Conservation (phyloP, 768 basidiomycete species). For the Tephrocybe sp. region DNA sequence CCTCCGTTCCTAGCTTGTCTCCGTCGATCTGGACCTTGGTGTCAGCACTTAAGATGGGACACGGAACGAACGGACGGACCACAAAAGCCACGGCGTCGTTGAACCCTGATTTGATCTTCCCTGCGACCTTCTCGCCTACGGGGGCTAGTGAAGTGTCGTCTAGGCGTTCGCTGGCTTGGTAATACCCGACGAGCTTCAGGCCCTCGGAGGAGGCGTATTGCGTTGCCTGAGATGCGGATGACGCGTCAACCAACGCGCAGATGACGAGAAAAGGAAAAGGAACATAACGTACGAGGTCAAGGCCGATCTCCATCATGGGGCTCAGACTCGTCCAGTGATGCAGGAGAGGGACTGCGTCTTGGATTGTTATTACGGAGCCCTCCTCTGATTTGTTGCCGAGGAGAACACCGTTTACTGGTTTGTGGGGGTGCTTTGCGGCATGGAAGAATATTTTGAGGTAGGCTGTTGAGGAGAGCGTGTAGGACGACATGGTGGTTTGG, state of each 20-base stretch:
- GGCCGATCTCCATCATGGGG: constrained; percentile 85
- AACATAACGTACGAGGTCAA: constrained; percentile 49
- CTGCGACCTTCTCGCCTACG: constrained; percentile 63
- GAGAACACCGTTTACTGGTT: constrained; percentile 76
- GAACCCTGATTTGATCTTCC: constrained; percentile 54
- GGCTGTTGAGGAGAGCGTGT: constrained; percentile 58
- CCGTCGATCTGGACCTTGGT: constrained; percentile 56
- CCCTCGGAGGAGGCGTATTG: constrained; percentile 56
- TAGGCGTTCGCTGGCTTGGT: constrained; percentile 68
- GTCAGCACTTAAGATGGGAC: background rate
- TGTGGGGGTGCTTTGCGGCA: constrained; percentile 77
- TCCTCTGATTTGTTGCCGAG: constrained; percentile 48
- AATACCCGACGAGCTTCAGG: constrained; percentile 67
- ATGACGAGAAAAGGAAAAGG: background rate
- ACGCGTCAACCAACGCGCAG: constrained; percentile 1
- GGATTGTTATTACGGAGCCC: constrained; percentile 48
- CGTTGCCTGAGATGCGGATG: constrained; percentile 43
- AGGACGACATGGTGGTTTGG: constrained; percentile 33
- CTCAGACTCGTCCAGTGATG: constrained; percentile 86
- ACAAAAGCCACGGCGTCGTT: constrained; percentile 67
- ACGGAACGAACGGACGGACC: constrained; percentile 38
- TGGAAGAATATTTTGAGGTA: constrained; percentile 79
- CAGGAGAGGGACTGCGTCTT: constrained; percentile 73
- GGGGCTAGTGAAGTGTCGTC: constrained; percentile 63
- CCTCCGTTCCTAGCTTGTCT: constrained; percentile 49